Base-by-base conservation (phyloP, 768 basidiomycete species). In the Gloeophyllum trabeum region DNA sequence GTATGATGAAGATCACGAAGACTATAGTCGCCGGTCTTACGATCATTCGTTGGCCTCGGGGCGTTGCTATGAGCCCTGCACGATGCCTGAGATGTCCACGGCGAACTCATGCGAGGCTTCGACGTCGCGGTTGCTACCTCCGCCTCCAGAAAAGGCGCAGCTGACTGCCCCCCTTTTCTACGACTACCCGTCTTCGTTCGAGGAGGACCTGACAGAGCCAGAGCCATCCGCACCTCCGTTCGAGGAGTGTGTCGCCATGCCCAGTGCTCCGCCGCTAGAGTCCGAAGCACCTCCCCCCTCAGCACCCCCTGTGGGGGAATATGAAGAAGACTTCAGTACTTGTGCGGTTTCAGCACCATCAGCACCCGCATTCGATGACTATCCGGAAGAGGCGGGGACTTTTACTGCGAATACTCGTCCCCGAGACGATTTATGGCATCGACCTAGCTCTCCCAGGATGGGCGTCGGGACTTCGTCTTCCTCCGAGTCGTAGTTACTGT, bases 151-250 rank as follows among this genome's bases (percentile, higher is more conserved):
- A 21, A 55, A 54, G 44, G 46, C 50, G 14, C 44, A 47, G 30
- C 43, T 54, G 16, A 42, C 45, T 19, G 51, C 48, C 13, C 51
- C 52, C 28, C 41, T 36, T 35, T 58, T 54, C 48, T 55, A 54
- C 41, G 54, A 58, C 28, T 58, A 58, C 37, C 54, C 51, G 21
- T 48, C 49, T 13, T 24, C 43, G 10, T 58, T 55, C 42, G 56
- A 58, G 49, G 48, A 50, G 28, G 56, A 55, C 35, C 43, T 48
- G 16, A 44, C 36, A 23, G 46, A 36, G 6, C 21, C 43, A 16
- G 55, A 54, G 22, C 48, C 51, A 4, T 32, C 28, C 28, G 28
- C 28, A 10, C 28, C 28, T 10, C 28, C 28, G 16, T 32, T 32
- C 28, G 28, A 32, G 10, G 28, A 10, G 16, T 32, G 16, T 32